Conservation (phyloP, 2,329 filamentous ascomycete genomes). For the Penicillium olsonii region DNA sequence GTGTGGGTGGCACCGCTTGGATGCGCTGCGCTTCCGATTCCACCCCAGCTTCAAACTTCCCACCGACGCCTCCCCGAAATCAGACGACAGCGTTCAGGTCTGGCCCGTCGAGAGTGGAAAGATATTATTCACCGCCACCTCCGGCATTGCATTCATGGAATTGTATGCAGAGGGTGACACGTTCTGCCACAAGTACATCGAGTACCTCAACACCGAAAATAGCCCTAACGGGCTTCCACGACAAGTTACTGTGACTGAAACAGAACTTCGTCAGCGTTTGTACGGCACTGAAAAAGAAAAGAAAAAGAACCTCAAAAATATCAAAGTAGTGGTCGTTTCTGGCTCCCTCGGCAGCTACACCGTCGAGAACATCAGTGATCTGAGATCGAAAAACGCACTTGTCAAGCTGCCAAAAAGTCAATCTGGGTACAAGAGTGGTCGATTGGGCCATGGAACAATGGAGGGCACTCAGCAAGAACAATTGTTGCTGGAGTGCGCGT, state of each 20-base stretch:
- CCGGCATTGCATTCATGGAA: conserved; percentile 83
- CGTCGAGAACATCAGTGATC: conserved; percentile 72
- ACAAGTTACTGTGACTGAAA: conserved; percentile 73
- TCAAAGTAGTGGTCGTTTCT: conserved; percentile 75
- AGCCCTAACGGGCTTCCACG: conserved; percentile 64
- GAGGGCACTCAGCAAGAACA: conserved; percentile 70
- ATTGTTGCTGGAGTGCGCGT: conserved; percentile 70
- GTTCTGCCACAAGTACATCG: conserved; percentile 76
- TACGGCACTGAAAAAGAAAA: conserved; percentile 70
- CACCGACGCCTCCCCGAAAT: conserved; percentile 64
- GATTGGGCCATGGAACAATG: conserved; percentile 71
- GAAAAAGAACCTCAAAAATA: conserved; percentile 60
- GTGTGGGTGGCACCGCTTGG: conserved; percentile 87
- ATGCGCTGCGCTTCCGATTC: conserved; percentile 82
- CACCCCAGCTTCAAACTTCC: conserved; percentile 89
- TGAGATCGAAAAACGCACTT: conserved; percentile 70
- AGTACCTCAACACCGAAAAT: conserved; percentile 66
- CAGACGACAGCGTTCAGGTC: conserved; percentile 78
- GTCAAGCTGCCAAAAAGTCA: conserved; percentile 76
- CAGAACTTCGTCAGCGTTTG: conserved; percentile 69
- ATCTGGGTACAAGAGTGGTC: conserved; percentile 73
- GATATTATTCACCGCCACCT: conserved; percentile 73
- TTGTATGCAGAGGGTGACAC: conserved; percentile 79
- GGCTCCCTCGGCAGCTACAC: conserved; percentile 72
- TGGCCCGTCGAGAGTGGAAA: conserved; percentile 80